Evolutionary conservation across 2,329 filamentous ascomycete species (phyloP), one percentile per base, ranked within the genome.

Genomic region (Sporothrix mexicana): DNA sequence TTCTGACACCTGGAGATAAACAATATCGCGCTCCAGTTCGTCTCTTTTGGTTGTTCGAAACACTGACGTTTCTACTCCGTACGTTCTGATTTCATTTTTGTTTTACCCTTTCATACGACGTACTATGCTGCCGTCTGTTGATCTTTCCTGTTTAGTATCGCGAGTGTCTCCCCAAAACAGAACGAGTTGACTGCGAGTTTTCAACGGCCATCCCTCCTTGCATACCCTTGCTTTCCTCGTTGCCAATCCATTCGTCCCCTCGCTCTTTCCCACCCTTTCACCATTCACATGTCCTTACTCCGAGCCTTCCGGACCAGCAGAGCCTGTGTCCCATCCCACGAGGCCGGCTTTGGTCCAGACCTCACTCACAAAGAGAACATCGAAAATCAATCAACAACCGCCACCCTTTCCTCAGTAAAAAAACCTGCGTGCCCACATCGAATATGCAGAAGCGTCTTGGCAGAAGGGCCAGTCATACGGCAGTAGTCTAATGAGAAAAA

Each of bases 401-500:
- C 25, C 59, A 30, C 10, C 10, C 6, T 15, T 30, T 36, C 2
- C 4, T 17, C 23, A 30, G 25, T 25, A 59, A 12, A 45, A 45
- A 64, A 47, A 61, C 30, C 59, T 43, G 30, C n/a, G 9, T 36
- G 59, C 59, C 62, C 43, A 66, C 62, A 49, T 66, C 43, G 59
- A 66, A 66, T 66, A 30, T 66, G 62, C 62, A 66, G 62, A 66
- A 49, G 62, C 62, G 62, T 66, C 62, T 66, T 66, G 41, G 62
- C 41, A 47, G 15, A 61, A 64, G 30, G 13, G 25, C 30, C 41
- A 23, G 36, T 64, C 41, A 23, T 45, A 64, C 41, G 41, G 43
- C 5, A 17, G 9, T 2, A 15, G 3, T 23, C 12, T 15, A 9
- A 61, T 15, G 25, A 45, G 3, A 8, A 20, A 55, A 17, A 55